Evolutionary conservation across 2,329 filamentous ascomycete genomes (phyloP).

Genomic region (Cercospora zeina): DNA sequence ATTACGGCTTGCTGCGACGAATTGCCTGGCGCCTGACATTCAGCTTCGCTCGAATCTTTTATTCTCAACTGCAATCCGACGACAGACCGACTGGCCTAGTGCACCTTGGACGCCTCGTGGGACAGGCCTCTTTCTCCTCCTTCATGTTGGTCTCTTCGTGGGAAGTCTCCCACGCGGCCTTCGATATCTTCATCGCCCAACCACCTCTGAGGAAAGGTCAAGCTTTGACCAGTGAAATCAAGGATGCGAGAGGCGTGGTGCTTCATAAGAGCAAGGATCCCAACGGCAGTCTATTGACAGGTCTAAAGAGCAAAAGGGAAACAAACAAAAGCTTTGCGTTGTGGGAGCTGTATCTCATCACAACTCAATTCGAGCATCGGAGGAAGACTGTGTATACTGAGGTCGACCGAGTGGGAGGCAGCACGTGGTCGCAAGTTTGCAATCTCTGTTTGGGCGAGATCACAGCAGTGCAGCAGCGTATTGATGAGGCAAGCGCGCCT

Average conservation of each 20-base stretch:
- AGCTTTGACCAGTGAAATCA: constrained; percentile 80
- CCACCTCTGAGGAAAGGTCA: constrained; percentile 81
- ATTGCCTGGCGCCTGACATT: constrained; percentile 70
- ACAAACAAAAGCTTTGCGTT: constrained; percentile 80
- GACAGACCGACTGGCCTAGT: constrained; percentile 58
- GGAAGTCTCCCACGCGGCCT: constrained; percentile 73
- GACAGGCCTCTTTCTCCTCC: constrained; percentile 55
- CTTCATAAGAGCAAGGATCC: constrained; percentile 59
- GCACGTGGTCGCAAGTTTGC: constrained; percentile 79
- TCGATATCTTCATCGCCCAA: constrained; percentile 76
- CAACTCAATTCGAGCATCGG: constrained; percentile 70
- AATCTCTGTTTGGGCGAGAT: constrained; percentile 68
- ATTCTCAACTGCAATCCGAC: constrained; percentile 69
- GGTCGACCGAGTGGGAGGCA: constrained; percentile 74
- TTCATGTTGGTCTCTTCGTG: constrained; percentile 70
- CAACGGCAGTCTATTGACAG: constrained; percentile 83
- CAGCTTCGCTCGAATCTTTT: constrained; percentile 69
- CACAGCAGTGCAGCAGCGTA: constrained; percentile 64
- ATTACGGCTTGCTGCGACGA: constrained; percentile 62
- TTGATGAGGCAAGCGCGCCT: constrained; percentile 53
- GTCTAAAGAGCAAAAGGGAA: constrained; percentile 79
- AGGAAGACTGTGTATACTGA: constrained; percentile 82
- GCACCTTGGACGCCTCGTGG: constrained; percentile 26
- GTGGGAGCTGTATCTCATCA: constrained; percentile 85
- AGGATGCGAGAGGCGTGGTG: constrained; percentile 43